Evolutionary conservation across 306 rosid species (phyloP).

Genomic region (Oxytropis ochrocephala): DNA sequence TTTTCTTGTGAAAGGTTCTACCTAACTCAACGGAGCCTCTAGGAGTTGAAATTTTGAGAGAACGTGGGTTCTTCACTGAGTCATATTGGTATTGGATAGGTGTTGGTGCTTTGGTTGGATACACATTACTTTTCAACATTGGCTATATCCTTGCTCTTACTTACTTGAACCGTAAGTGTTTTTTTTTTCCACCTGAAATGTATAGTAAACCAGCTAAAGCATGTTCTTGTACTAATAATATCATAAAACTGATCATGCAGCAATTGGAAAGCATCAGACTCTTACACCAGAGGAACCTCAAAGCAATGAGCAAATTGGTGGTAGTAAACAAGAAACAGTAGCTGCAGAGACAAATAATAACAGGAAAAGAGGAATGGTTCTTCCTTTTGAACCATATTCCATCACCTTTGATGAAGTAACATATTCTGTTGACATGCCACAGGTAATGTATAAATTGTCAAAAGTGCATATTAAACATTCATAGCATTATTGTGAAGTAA

Average conservation of each 20-base stretch:
- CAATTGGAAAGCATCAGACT: constrained; percentile 34
- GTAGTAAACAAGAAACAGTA: not conserved
- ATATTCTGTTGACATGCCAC: constrained; percentile 41
- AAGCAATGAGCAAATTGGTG: constrained; percentile 17
- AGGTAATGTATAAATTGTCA: constrained; percentile 17
- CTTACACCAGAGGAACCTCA: constrained; percentile 33
- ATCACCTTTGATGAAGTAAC: constrained; percentile 45
- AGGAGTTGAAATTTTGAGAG: constrained; percentile 40
- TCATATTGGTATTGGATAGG: constrained; percentile 37
- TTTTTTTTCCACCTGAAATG: constrained; percentile 6
- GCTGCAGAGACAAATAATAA: constrained; percentile 1
- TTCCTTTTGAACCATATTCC: constrained; percentile 42
- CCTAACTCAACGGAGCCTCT: constrained; percentile 33
- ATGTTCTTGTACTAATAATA: constrained; percentile 9
- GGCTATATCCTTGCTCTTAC: constrained; percentile 41
- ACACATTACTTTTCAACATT: constrained; percentile 36
- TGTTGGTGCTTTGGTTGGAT: constrained; percentile 31
- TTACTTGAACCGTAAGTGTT: constrained; percentile 45
- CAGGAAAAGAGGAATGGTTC: constrained; percentile 42
- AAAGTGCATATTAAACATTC: not conserved
- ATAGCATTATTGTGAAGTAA: not conserved
- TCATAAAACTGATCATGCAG: constrained; percentile 25
- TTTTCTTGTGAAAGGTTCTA: constrained; percentile 30
- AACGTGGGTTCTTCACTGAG: constrained; percentile 42
- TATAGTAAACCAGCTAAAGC: not conserved